These are phyloP conservation scores for Monosporascus sp. DNA, from an alignment of 2,329 filamentous ascomycete species.

Conservation along the genomic window DNA sequence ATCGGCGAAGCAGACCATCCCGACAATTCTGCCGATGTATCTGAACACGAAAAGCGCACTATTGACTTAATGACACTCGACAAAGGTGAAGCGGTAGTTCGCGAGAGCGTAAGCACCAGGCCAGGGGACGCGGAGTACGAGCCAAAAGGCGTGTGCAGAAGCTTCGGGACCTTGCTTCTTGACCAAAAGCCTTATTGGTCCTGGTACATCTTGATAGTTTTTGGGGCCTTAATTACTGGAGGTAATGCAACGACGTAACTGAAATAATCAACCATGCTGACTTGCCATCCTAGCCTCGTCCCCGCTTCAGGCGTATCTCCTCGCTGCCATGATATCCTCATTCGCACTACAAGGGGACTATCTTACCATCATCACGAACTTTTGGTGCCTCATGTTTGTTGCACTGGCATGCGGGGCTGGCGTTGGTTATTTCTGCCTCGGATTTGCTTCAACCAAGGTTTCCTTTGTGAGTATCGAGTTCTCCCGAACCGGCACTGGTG, in stretches of 20 bases:
- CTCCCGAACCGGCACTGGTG: neutral
- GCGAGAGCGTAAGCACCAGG: slow-evolving; percentile 6
- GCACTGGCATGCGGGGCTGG: slow-evolving; percentile 49
- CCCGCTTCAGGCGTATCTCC: slow-evolving; percentile 50
- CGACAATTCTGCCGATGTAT: slow-evolving; percentile 24
- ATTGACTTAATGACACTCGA: slow-evolving; percentile 35
- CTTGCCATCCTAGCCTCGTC: slow-evolving; percentile 28
- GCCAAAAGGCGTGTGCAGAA: slow-evolving; percentile 17
- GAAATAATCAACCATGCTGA: neutral
- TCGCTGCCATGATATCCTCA: slow-evolving; percentile 43
- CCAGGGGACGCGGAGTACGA: slow-evolving; percentile 9
- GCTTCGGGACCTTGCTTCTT: slow-evolving; percentile 21
- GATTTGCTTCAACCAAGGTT: slow-evolving; percentile 39
- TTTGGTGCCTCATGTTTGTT: slow-evolving; percentile 63
- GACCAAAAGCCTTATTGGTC: slow-evolving; percentile 22
- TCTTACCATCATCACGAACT: slow-evolving; percentile 33
- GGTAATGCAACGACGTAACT: slow-evolving; percentile 13
- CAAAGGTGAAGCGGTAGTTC: slow-evolving; percentile 30
- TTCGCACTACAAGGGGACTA: slow-evolving; percentile 20
- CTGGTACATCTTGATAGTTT: slow-evolving; percentile 24
- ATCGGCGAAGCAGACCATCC: slow-evolving; percentile 37
- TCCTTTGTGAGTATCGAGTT: slow-evolving; percentile 28
- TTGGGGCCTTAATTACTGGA: slow-evolving; percentile 28
- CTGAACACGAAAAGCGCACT: slow-evolving; percentile 29
- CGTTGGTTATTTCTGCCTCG: slow-evolving; percentile 48